phyloP scores from a whole-genome alignment of 257 asterid genomes.

The Nicotiana tomentosiformis region DNA sequence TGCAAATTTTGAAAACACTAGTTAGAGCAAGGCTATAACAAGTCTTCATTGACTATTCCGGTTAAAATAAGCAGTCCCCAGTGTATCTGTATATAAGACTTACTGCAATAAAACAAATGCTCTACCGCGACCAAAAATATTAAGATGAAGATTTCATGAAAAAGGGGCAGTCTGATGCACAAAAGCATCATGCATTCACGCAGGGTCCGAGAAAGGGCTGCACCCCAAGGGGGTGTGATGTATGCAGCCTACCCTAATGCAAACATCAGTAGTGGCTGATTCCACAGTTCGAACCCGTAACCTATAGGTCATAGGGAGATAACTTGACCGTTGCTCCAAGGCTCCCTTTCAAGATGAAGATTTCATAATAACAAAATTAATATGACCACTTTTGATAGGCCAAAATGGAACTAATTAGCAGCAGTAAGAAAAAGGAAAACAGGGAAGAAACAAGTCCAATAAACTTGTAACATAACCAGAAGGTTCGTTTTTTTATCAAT shows the following conservation, averaged over 20 bases:
- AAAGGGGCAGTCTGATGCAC: too few species aligned
- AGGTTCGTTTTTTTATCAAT: not conserved
- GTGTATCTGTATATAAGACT: not conserved
- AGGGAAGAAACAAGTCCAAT: not conserved
- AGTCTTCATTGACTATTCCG: not conserved
- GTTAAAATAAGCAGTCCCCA: not conserved
- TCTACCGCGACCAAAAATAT: not conserved
- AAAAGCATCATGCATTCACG: too few species aligned
- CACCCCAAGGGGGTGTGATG: too few species aligned
- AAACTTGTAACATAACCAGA: not conserved
- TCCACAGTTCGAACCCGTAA: too few species aligned
- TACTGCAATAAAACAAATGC: not conserved
- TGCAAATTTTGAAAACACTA: conserved; percentile 18
- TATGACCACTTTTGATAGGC: not conserved
- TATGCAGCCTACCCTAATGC: too few species aligned
- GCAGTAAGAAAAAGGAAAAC: not conserved
- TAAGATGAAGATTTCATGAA: not conserved
- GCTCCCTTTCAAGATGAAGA: too few species aligned
- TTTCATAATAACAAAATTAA: too few species aligned
- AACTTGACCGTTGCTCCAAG: too few species aligned
- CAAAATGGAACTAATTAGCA: not conserved
- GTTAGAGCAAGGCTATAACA: not conserved
- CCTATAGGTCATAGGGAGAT: too few species aligned
- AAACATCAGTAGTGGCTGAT: too few species aligned
- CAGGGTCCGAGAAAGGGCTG: too few species aligned